Base-by-base conservation (phyloP, 306 rosid genomes). In the Prunus padus region DNA sequence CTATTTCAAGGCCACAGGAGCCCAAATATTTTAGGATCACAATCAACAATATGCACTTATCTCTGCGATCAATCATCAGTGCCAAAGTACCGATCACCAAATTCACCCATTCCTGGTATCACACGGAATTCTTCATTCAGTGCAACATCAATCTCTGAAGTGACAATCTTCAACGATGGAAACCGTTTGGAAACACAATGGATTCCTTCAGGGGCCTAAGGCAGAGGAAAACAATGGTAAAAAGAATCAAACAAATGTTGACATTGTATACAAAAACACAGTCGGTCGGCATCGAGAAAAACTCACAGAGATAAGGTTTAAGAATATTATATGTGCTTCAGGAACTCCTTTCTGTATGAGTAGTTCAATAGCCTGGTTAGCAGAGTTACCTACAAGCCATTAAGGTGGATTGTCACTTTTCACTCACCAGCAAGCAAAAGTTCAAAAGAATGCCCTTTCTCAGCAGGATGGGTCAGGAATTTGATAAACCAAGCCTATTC, bases 201-300 rank as follows among this genome's bases (percentile, higher is more conserved):
- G 76, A 95, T 95, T 71, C 98, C 98, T 84, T 95, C 98, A 1
- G 98, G 98, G 61, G 98, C 98, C 97, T 95, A 66, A 81, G 75
- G 44, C 71, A 62, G 56, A 64, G 47, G 73, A 59, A 67, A 1
- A 51, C 8, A 20, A 4, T 15, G 73, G 31, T 63, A 28, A 77
- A 63, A 78, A 75, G 46, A 65, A 30, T 69, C 9, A 37, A 37
- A 37, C 42, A 54, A 47, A 60, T 55, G 50, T 11, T 42, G 56
- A 73, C 42, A 49, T 45, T 10, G 40, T 7, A 30, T 33, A 42
- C 30, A 69, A 62, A 66, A 65, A 40, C 55, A 47, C 8, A 15
- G 71, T 79, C 42, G 62, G 68, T 22, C 68, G 67, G 56, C 47
- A 69, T 51, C 72, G 25, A 28, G 72, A 60, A 74, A 64, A 40